Base-by-base conservation (phyloP, 176 grass and related monocot species). In the Oryza longistaminata region DNA sequence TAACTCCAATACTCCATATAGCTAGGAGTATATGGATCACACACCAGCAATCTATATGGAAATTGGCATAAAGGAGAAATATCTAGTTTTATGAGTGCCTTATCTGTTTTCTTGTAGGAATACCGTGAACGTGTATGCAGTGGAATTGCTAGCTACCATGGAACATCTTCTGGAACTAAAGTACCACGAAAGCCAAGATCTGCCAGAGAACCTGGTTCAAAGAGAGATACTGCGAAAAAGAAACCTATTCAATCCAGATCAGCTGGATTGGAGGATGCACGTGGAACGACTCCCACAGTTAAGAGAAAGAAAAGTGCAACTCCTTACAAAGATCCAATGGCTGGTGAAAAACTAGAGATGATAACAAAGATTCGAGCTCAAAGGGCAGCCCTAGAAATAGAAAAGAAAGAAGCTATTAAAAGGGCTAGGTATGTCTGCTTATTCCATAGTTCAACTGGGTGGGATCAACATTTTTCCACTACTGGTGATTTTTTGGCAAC, bases 291-390 rank as follows among this genome's bases (percentile, higher is more conserved):
- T 71, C 62, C 78, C 74, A 49, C 25, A 53, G 69, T 87, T 75
- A 88, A 87, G 79, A 91, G 71, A 82, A 98, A 85, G 82, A 98
- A 89, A 90, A 85, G 83, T 37, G 64, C 70, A 44, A 70, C 73
- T 82, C 89, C 89, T 66, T 98, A 95, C 83, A 98, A 94, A 89
- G 93, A 98, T 89, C 96, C 93, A 19, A 90, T 93, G 85, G 83
- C 85, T 48, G 89, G 81, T 79, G 76, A 85, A 66, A 98, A 98
- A 81, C 52, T 98, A 61, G 85, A 95, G 78, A 95, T 98, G 91
- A 90, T 98, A 95, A 92, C 87, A 48, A 98, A 92, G 82, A 87
- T 98, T 70, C 91, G 79, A 75, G 91, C 88, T 70, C 83, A 93
- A 84, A 90, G 96, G 84, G 77, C 84, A 83, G 81, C 70, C 40